phyloP scores from a whole-genome alignment of 208 protist species.

The Lotmaria passim region DNA sequence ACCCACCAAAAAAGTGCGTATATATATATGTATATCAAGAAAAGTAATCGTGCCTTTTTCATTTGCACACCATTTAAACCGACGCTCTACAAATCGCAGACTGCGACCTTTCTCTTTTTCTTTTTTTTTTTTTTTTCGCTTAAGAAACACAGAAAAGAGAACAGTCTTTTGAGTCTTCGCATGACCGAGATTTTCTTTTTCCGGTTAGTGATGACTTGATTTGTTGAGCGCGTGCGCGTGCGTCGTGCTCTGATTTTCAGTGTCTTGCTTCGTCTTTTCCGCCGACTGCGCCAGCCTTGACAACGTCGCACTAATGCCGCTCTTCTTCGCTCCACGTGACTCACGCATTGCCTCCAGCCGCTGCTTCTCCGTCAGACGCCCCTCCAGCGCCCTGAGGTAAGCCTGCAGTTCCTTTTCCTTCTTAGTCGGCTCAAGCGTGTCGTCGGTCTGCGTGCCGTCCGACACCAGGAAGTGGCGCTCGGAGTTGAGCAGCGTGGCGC shows the following conservation, averaged over 20 bases:
- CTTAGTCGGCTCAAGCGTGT: conserved; percentile 17
- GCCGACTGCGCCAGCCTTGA: not conserved
- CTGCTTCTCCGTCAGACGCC: conserved; percentile 37
- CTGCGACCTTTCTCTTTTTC: not conserved
- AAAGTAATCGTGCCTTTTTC: not conserved
- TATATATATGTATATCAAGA: not conserved
- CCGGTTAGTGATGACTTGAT: not conserved
- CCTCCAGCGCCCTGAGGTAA: conserved; percentile 37
- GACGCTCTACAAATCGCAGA: too few species aligned
- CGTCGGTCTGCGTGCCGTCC: conserved; percentile 30
- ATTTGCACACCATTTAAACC: not conserved
- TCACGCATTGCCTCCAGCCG: conserved; percentile 32
- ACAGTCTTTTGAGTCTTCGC: not conserved
- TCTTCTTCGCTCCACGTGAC: conserved; percentile 22
- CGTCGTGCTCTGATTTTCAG: not conserved
- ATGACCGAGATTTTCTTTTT: conserved; percentile 1
- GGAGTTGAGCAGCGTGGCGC: not conserved
- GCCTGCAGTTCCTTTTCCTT: conserved; percentile 27
- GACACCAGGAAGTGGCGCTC: not conserved
- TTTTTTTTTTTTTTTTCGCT: not conserved
- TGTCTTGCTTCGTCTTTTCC: not conserved
- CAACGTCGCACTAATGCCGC: conserved; percentile 6
- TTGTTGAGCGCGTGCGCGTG: not conserved
- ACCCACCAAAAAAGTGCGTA: too few species aligned
- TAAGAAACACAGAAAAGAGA: not conserved